Evolutionary conservation across 345 rosid genomes (phyloP).

Genomic region (rapeseed (Brassica napus)): DNA sequence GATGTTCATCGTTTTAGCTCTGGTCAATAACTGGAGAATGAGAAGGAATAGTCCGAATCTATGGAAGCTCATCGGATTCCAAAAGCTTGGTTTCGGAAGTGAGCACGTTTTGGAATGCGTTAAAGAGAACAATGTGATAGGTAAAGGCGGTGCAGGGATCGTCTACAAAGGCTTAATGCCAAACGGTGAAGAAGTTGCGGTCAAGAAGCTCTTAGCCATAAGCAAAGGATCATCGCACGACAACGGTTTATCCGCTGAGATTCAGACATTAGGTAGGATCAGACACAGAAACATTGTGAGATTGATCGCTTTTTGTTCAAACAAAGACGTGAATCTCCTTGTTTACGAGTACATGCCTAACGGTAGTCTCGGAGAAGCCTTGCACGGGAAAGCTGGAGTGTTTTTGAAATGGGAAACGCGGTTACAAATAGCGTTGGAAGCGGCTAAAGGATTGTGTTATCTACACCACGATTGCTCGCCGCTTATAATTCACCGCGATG

Average conservation of each 20-base stretch:
- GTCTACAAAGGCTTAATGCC: slow-evolving; percentile 89
- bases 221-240: slow-evolving; percentile 71
- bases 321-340: slow-evolving; percentile 76
- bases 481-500: slow-evolving; percentile 84
- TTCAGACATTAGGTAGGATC: slow-evolving; percentile 82
- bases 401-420: slow-evolving; percentile 71
- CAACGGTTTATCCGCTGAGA: slow-evolving; percentile 84
- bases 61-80: slow-evolving; percentile 88
- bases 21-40: slow-evolving; percentile 57
- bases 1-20: slow-evolving; percentile 61
- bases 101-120: slow-evolving; percentile 82
- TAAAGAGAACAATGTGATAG: slow-evolving; percentile 81
- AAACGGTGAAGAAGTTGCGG: slow-evolving; percentile 81
- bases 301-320: slow-evolving; percentile 79
- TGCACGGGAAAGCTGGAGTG: slow-evolving; percentile 79
- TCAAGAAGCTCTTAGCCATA: slow-evolving; percentile 73
- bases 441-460: slow-evolving; percentile 90
- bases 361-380: slow-evolving; percentile 88
- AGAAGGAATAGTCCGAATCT: slow-evolving; percentile 45
- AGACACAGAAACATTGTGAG: slow-evolving; percentile 91
- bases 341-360: slow-evolving; percentile 94
- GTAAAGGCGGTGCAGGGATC: slow-evolving; percentile 91
- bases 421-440: slow-evolving; percentile 82
- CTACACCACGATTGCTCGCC: slow-evolving; percentile 96
- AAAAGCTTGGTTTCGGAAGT: slow-evolving; percentile 71